Evolutionary conservation across 768 basidiomycete genomes (phyloP).

Genomic region (Phanerochaete carnosa): DNA sequence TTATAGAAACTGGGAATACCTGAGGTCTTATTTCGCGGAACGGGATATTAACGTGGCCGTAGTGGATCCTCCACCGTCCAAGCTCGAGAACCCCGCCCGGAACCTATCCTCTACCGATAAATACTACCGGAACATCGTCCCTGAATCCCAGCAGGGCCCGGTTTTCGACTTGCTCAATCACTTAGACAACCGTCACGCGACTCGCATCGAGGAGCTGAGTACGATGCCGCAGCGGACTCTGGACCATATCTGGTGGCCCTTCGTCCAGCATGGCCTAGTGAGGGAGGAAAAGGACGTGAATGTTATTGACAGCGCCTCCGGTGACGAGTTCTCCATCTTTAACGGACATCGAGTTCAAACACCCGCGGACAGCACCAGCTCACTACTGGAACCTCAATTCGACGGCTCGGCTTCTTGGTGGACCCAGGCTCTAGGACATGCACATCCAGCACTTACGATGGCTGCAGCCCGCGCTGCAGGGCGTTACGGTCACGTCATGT

Average conservation of each 20-base stretch:
- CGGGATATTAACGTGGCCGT: slow-evolving; percentile 55
- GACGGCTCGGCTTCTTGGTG: slow-evolving; percentile 98
- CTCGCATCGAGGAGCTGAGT: slow-evolving; percentile 69
- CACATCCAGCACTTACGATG: slow-evolving; percentile 67
- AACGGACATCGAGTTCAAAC: slow-evolving; percentile 23
- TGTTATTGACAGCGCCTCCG: slow-evolving; percentile 87
- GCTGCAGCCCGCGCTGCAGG: slow-evolving; percentile 90
- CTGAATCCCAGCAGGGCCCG: slow-evolving; percentile 31
- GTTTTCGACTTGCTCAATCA: slow-evolving; percentile 49
- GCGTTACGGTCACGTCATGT: slow-evolving; percentile 96
- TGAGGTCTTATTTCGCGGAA: slow-evolving; percentile 75
- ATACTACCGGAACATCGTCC: slow-evolving; percentile 65
- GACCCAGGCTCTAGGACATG: slow-evolving; percentile 92
- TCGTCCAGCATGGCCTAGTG: slow-evolving; percentile 84
- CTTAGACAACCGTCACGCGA: slow-evolving; percentile 59
- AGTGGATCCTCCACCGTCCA: slow-evolving; percentile 57
- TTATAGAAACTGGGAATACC: slow-evolving; percentile 85
- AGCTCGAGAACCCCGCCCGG: slow-evolving; percentile 36
- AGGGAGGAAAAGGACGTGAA: slow-evolving; percentile 71
- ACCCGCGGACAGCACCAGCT: slow-evolving; percentile 25
- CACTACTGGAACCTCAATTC: slow-evolving; percentile 57
- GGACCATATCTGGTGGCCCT: slow-evolving; percentile 93
- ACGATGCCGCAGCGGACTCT: slow-evolving; percentile 78
- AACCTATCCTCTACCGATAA: slow-evolving; percentile 54
- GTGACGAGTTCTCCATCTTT: slow-evolving; percentile 83